Evolutionary conservation across 352 stramenopile species (phyloP).

Genomic region (Globisporangium apiculatum): DNA sequence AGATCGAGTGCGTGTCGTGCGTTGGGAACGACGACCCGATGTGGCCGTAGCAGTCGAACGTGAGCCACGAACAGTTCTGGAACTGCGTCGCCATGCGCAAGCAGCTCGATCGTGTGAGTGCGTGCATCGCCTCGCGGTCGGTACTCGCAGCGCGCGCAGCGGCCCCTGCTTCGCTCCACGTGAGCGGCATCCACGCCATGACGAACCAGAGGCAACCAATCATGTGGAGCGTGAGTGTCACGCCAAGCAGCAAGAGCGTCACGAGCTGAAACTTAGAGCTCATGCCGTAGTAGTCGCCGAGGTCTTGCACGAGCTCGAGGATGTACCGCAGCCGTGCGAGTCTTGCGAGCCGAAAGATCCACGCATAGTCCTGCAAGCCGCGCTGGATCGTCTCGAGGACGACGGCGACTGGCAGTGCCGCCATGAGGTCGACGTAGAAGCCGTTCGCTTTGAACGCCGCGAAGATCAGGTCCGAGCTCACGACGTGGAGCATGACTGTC

Average conservation of each 20-base stretch:
- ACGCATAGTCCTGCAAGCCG: slow-evolving; percentile 21
- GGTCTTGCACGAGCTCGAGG: slow-evolving; percentile 30
- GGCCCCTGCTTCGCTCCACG: background rate
- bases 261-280: slow-evolving; percentile 59
- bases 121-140: too few species aligned
- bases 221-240: slow-evolving; percentile 52
- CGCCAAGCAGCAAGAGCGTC: slow-evolving; percentile 34
- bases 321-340: slow-evolving; percentile 42
- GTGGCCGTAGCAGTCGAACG: slow-evolving; percentile 63
- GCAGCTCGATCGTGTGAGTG: slow-evolving; percentile 26
- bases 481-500: slow-evolving; percentile 46
- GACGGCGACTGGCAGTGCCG: slow-evolving; percentile 37
- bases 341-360: slow-evolving; percentile 36
- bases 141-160: background rate
- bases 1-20: slow-evolving; percentile 28
- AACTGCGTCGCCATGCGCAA: slow-evolving; percentile 41
- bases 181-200: slow-evolving; percentile 41
- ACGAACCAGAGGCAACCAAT: slow-evolving; percentile 65
- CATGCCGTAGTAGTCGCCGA: slow-evolving; percentile 50
- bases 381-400: slow-evolving; percentile 34
- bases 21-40: slow-evolving; percentile 40
- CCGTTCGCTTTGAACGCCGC: slow-evolving; percentile 42
- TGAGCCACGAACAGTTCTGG: slow-evolving; percentile 68
- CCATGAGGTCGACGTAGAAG: slow-evolving; percentile 47
- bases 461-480: slow-evolving; percentile 53